Base-by-base conservation (phyloP, 1,284 basidiomycete species). In the Hypsizygus ulmarius region DNA sequence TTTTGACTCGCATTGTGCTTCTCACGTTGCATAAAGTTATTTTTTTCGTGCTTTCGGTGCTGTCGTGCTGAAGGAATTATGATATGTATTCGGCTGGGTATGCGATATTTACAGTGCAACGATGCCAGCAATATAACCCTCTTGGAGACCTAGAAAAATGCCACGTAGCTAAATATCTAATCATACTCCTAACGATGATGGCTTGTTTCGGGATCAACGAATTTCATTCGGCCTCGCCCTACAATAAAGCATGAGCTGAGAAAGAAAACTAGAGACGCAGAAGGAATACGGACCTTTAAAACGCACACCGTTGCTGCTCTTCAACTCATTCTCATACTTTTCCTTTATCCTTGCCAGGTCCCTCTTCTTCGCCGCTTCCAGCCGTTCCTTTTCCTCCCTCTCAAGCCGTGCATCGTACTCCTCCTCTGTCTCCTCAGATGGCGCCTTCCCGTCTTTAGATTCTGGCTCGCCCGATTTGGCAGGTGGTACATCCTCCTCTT, bases 401-500 rank as follows among this genome's bases (percentile, higher is more conserved):
- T 87, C 86, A 37, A 88, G 60, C 34, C 86, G 68, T 0, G 79
- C 79, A 60, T 87, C 87, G 56, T 87, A 86, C 60, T 88, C 84
- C 60, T 83, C 78, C 56, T 73, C 77, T 9, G 76, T 82, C 58
- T 77, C 75, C 45, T 59, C 49, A 25, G 29, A 28, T 7, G 44
- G 44, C 21, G 57, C 49, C 3, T 39, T 52, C 19, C 43, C 21
- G 32, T 32, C 19, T 46, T 52, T 44, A 2, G 42, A 34, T 19
- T 35, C 15, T 25, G 29, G 39, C 1, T 47, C 28, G 1, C 47
- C 21, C 9, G 3, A 16, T 6, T 32, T 16, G 14, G 29, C 21
- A 9, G 16, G 5, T 2, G 35, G 12, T 18, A 38, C 44, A 27
- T 51, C 54, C 21, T 55, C 59, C 33, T 42, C 43, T 5, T 40